Base-by-base conservation (phyloP, 345 rosid species). In the Lagerstroemia speciosa region DNA sequence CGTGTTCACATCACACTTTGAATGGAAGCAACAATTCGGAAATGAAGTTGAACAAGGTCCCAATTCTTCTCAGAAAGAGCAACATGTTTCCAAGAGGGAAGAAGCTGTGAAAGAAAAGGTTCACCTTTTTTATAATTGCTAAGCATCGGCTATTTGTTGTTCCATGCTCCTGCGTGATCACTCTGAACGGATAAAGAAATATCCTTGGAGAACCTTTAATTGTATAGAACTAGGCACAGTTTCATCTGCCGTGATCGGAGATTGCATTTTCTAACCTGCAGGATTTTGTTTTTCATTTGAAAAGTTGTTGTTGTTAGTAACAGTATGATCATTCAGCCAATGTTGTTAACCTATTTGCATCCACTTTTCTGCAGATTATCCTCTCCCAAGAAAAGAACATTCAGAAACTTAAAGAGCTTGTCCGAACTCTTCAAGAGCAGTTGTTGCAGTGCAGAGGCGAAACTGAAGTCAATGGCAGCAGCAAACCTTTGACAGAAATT, bases 81-180 rank as follows among this genome's bases (percentile, higher is more conserved):
- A 74, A 58, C 70, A 73, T 72, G 45, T 66, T 74, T 78, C 81
- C 11, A 75, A 79, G 53, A 74, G 69, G 72, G 76, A 83, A 77
- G 90, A 86, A 24, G 62, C 81, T 57, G 68, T 81, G 33, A 87
- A 88, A 71, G 94, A 86, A 81, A 90, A 90, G 92, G 94, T 90
- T 65, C 26, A 61, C 26, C 37, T 64, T 61, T 58, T 16, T n/a
- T 24, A 17, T 27, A 43, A 10, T 6, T 5, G 17, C 32, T 62
- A 22, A 31, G 22, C 38, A 2, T 58, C 26, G 11, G 38, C 60
- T 4, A 5, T 53, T 53, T 46, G n/a, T 53, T 53, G 60, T 58
- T 58, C 33, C 14, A 58, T 58, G 34, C 32, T 27, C 62, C 34
- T 11, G 17, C 30, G 10, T 58, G 33, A 3, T 58, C 12, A 14